These are phyloP conservation scores for Claviceps purpurea DNA, from an alignment of 2,329 filamentous ascomycete species.

Conservation along the genomic window DNA sequence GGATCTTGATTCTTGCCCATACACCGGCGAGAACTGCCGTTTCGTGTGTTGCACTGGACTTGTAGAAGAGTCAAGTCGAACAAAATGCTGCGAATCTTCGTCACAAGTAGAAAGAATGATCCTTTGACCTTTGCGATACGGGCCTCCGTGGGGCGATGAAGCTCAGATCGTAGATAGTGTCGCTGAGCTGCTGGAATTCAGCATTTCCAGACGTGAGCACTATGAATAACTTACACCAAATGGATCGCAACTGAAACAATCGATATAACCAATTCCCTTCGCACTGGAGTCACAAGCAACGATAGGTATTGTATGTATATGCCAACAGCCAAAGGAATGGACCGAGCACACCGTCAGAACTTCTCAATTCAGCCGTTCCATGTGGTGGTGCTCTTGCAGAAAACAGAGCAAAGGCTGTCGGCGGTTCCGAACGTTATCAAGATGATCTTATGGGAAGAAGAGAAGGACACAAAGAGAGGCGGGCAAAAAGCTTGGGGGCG, in stretches of 20 bases:
- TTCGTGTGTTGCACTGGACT: neutral
- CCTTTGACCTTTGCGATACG: neutral
- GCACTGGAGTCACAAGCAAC: too few species aligned
- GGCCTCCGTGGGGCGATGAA: neutral
- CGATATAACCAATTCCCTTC: neutral
- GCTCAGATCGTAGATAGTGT: too few species aligned
- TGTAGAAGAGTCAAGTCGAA: neutral
- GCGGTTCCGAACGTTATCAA: neutral
- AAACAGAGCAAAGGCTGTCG: neutral
- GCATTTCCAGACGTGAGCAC: too few species aligned
- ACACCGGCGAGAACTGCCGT: neutral
- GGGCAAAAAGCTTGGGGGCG: neutral
- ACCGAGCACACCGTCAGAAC: neutral
- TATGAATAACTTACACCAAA: neutral
- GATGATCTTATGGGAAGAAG: neutral
- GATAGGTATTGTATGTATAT: neutral
- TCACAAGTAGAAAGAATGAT: neutral
- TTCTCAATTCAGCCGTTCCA: neutral
- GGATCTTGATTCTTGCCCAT: neutral
- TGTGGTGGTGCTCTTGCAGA: neutral
- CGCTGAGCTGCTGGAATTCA: neutral
- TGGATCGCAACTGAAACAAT: neutral
- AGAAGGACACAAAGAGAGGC: neutral
- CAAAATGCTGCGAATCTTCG: neutral
- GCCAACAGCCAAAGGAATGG: neutral